Evolutionary conservation across 495 filamentous ascomycete genomes (phyloP), one percentile per base, ranked within the genome.

Genomic region (Hypoxylon subgilvum): DNA sequence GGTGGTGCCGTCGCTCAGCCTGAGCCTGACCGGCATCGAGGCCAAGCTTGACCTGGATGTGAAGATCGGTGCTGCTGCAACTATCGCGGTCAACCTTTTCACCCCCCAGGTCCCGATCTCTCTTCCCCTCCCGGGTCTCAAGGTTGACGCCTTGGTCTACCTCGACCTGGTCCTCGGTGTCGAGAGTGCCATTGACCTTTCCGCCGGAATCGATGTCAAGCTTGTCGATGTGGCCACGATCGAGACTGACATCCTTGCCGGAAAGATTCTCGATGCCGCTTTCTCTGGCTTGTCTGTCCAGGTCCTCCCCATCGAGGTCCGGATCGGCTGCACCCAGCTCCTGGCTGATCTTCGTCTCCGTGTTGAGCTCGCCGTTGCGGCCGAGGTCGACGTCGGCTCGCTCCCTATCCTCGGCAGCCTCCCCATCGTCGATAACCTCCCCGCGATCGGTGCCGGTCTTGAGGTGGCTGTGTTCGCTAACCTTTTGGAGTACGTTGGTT

Each of bases 91-190:
- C 56, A 73, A 71, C 62, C 70, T 74, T 1, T 70, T 71, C 55
- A 56, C 69, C 1, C 67, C 72, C 9, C 35, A 58, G 19, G 32
- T 46, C 8, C 68, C 68, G 6, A 51, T 70, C 35, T 61, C 61
- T 1, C 57, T 74, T 0, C 69, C 69, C 4, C 62, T 74, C 1
- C 65, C 68, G 2, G 72, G 72, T 22, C 45, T 72, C 18, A 68
- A 68, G 40, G 54, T 77, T 32, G 75, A 74, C 4, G 56, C 74
- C 3, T 47, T 75, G 3, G 63, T 77, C 41, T 66, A 63, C 36
- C 57, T 77, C 13, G 75, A 77, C 43, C 67, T 77, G 12, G 57
- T 77, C 27, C 64, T 77, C 40, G 69, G 72, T 58, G 53, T 75
- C 41, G 59, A 69, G 30, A 70, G 66, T 12, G 66, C 63, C 27